Conservation (phyloP, 768 basidiomycete genomes). For the Gymnopilus junonius region DNA sequence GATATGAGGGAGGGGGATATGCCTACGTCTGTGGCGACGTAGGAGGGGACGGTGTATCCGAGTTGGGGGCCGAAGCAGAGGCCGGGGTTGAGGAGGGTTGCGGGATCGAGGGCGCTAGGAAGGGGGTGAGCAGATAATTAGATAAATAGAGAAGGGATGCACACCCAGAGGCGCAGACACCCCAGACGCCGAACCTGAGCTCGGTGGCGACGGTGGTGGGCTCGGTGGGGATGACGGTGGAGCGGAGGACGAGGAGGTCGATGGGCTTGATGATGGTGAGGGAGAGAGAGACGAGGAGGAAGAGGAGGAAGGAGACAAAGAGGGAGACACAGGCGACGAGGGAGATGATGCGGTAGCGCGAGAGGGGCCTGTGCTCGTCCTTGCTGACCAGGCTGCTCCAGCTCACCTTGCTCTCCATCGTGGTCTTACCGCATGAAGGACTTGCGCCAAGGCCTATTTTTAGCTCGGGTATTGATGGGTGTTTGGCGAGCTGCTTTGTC, state of each 20-base stretch:
- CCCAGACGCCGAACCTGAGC: conserved; percentile 83
- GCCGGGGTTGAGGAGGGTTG: conserved; percentile 42
- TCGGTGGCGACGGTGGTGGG: conserved; percentile 58
- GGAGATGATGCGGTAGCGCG: conserved; percentile 51
- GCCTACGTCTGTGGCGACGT: conserved; percentile 43
- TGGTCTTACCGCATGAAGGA: no score
- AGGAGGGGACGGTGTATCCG: conserved; percentile 67
- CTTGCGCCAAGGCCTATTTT: neutral
- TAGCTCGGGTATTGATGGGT: neutral
- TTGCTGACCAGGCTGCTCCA: conserved; percentile 5
- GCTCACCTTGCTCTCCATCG: neutral
- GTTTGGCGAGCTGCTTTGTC: neutral
- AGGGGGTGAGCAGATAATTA: conserved; percentile 22
- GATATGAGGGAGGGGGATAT: conserved; percentile 48
- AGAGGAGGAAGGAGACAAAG: conserved; percentile 67
- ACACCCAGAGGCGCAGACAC: conserved; percentile 70
- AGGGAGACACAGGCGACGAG: conserved; percentile 52
- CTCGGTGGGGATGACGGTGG: conserved; percentile 33
- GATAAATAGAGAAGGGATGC: conserved; percentile 1
- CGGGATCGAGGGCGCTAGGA: conserved; percentile 30
- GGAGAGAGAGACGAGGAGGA: conserved; percentile 77
- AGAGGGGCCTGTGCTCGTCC: conserved; percentile 43
- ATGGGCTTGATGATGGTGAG: conserved; percentile 74
- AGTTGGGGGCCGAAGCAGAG: conserved; percentile 66
- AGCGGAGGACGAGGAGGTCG: conserved; percentile 57